These are phyloP conservation scores for Fusarium veterinarium DNA, from an alignment of 2,329 filamentous ascomycete genomes.

Conservation along the genomic window DNA sequence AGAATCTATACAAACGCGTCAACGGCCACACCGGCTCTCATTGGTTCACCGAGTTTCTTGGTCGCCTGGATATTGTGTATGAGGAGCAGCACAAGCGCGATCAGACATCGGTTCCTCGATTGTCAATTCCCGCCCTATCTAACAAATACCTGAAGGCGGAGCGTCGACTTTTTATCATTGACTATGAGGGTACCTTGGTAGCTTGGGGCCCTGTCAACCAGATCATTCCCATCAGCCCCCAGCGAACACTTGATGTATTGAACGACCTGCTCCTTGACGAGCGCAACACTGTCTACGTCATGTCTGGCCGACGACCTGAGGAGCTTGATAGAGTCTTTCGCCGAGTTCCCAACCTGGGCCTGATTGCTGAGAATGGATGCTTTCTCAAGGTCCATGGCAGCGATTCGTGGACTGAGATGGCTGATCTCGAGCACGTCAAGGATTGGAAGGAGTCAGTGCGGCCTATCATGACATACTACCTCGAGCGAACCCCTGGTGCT, in stretches of 20 bases:
- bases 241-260: constrained; percentile 84
- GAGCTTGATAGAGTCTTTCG: constrained; percentile 90
- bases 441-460: constrained; percentile 88
- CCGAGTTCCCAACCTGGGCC: constrained; percentile 82
- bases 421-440: constrained; percentile 75
- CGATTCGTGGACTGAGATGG: constrained; percentile 81
- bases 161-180: constrained; percentile 85
- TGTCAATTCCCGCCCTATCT: constrained; percentile 75
- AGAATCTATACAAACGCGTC: constrained; percentile 77
- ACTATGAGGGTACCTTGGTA: constrained; percentile 93
- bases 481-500: constrained; percentile 88
- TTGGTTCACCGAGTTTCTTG: constrained; percentile 84
- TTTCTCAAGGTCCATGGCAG: constrained; percentile 80
- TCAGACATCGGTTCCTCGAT: constrained; percentile 85
- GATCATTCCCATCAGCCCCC: constrained; percentile 85
- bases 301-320: constrained; percentile 88
- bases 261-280: constrained; percentile 84
- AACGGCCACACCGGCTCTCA: constrained; percentile 84
- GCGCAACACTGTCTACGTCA: constrained; percentile 89
- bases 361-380: constrained; percentile 95
- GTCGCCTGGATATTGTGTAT: constrained; percentile 78
- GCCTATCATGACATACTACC: constrained; percentile 87
- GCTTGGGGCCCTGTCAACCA: constrained; percentile 86
- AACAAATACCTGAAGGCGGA: constrained; percentile 74
- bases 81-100: constrained; percentile 87